phyloP scores from a whole-genome alignment of 768 basidiomycete genomes.

The Podaxis pistillaris region DNA sequence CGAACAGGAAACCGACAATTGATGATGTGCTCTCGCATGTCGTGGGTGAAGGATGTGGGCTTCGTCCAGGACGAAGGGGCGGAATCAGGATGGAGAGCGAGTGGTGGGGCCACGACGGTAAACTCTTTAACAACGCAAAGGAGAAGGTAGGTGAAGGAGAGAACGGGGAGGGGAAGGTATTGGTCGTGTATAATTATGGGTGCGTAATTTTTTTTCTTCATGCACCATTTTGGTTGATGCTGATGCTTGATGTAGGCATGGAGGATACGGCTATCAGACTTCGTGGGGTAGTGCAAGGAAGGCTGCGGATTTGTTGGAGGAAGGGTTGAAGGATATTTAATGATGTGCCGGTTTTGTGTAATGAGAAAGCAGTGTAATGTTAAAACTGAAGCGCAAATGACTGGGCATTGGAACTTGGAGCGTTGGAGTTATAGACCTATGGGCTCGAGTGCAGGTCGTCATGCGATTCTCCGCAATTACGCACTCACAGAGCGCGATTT shows the following conservation, averaged over 20 bases:
- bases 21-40: conserved; percentile 50
- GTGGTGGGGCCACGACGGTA: conserved; percentile 20
- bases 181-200: conserved; percentile 34
- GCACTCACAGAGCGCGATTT: too few species aligned
- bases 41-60: conserved; percentile 54
- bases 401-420: too few species aligned
- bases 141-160: conserved; percentile 19
- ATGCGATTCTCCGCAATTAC: too few species aligned
- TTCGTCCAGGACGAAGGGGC: conserved; percentile 53
- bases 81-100: conserved; percentile 60
- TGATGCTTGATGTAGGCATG: conserved; percentile 16
- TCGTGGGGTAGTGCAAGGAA: conserved; percentile 23
- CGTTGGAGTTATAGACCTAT: too few species aligned
- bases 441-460: too few species aligned
- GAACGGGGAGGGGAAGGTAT: conserved; percentile 16
- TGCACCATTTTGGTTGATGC: neutral
- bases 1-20: conserved; percentile 41
- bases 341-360: too few species aligned
- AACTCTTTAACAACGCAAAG: conserved; percentile 23
- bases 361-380: too few species aligned
- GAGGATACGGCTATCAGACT: conserved; percentile 22
- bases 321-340: conserved; percentile 15
- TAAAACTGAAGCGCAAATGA: too few species aligned
- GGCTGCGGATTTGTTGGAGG: conserved; percentile 19
- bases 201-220: conserved; percentile 18